These are phyloP conservation scores for Steccherinum ochraceum DNA, from an alignment of 768 basidiomycete genomes.

Conservation along the genomic window DNA sequence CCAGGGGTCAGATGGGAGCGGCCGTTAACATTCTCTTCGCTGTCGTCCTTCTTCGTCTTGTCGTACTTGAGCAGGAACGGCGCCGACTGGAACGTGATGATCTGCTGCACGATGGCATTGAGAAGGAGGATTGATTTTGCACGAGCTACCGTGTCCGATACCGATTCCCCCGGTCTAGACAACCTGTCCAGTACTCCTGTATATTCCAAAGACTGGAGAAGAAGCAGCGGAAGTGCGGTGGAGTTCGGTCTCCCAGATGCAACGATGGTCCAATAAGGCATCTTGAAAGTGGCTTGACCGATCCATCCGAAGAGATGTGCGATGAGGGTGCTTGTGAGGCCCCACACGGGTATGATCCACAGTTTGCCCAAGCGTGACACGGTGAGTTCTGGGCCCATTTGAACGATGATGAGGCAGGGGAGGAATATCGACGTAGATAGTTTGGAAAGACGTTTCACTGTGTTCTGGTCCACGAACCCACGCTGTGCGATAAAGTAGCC, in stretches of 20 bases:
- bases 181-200: slow-evolving; percentile 21
- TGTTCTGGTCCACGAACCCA: slow-evolving; percentile 15
- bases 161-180: slow-evolving; percentile 10
- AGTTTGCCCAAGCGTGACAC: slow-evolving; percentile 11
- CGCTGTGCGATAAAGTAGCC: slow-evolving; percentile 18
- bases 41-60: slow-evolving; percentile 6
- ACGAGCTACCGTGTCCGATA: slow-evolving; percentile 14
- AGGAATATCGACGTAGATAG: slow-evolving; percentile 23
- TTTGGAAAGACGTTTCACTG: slow-evolving; percentile 19
- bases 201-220: slow-evolving; percentile 18
- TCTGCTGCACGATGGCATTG: slow-evolving; percentile 25
- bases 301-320: slow-evolving; percentile 22
- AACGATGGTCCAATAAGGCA: slow-evolving; percentile 23
- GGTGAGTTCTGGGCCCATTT: slow-evolving; percentile 25
- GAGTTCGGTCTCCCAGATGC: slow-evolving; percentile 23
- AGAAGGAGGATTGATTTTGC: slow-evolving; percentile 24
- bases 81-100: slow-evolving; percentile 22
- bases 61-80: slow-evolving; percentile 17
- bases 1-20: not conserved
- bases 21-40: slow-evolving; percentile 8
- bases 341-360: slow-evolving; percentile 25
- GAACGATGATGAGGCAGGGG: slow-evolving; percentile 23
- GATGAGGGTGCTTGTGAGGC: slow-evolving; percentile 18
- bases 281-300: slow-evolving; percentile 14
- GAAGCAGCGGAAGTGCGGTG: slow-evolving; percentile 23